These are phyloP conservation scores for Hypoxylon sp. DNA, from an alignment of 2,329 filamentous ascomycete genomes.

Conservation along the genomic window DNA sequence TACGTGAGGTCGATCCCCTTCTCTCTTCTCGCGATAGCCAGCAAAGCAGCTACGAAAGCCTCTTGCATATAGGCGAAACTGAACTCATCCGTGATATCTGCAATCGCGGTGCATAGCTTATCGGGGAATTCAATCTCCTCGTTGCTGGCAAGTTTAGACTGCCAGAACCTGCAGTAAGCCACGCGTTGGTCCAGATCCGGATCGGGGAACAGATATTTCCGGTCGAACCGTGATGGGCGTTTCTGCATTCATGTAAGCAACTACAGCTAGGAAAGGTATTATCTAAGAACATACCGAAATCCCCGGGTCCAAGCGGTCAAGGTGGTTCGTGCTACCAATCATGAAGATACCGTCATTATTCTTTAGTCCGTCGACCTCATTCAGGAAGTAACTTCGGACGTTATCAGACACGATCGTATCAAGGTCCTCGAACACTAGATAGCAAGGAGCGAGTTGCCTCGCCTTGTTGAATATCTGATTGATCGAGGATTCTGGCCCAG, in stretches of 20 bases:
- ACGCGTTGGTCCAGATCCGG: constrained; percentile 66
- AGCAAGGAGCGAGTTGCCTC: constrained; percentile 72
- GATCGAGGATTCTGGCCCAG: constrained; percentile 69
- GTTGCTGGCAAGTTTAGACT: constrained; percentile 66
- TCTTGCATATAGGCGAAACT: constrained; percentile 79
- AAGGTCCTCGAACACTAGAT: constrained; percentile 79
- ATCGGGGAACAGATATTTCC: constrained; percentile 74
- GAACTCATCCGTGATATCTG: constrained; percentile 72
- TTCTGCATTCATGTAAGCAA: constrained; percentile 56
- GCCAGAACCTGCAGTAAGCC: constrained; percentile 74
- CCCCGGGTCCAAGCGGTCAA: constrained; percentile 75
- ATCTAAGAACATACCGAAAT: constrained; percentile 61
- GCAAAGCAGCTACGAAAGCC: constrained; percentile 72
- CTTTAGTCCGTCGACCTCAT: constrained; percentile 77
- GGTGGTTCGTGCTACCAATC: constrained; percentile 73
- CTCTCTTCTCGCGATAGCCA: constrained; percentile 65
- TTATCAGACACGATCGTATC: constrained; percentile 72
- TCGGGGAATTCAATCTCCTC: constrained; percentile 71
- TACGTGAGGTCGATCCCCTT: constrained; percentile 32
- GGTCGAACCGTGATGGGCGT: constrained; percentile 74
- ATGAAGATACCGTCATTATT: constrained; percentile 79
- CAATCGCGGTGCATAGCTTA: constrained; percentile 68
- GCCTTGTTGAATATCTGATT: constrained; percentile 69
- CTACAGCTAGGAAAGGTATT: no score
- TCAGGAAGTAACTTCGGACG: constrained; percentile 77